These are phyloP conservation scores for Cenchrus americanus DNA, from an alignment of 176 grass and related monocot genomes.

Conservation along the genomic window DNA sequence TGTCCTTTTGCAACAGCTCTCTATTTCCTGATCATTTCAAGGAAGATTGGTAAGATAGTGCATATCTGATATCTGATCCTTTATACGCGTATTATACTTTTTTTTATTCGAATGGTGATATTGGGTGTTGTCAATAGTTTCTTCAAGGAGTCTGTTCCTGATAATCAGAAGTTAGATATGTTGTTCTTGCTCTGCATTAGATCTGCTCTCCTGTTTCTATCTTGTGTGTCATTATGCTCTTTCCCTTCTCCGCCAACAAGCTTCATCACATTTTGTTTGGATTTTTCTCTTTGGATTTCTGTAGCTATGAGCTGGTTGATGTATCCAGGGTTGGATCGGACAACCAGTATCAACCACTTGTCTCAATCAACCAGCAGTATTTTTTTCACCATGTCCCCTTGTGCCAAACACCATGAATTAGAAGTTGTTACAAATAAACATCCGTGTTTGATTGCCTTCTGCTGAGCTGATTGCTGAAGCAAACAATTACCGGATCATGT, in stretches of 20 bases:
- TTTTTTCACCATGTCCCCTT: constrained; percentile 5
- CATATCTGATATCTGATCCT: not conserved
- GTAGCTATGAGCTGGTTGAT: not conserved
- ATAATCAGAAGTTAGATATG: not conserved
- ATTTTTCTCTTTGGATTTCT: not conserved
- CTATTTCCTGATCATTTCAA: constrained; percentile 29
- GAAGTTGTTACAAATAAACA: not conserved
- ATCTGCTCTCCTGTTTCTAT: not conserved
- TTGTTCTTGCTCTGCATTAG: constrained; percentile 11
- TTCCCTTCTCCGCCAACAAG: constrained; percentile 1
- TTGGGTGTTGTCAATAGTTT: not conserved
- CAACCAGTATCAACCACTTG: not conserved
- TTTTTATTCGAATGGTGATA: not conserved
- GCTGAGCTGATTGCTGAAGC: not conserved
- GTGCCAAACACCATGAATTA: not conserved
- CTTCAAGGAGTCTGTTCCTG: not conserved
- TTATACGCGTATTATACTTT: not conserved
- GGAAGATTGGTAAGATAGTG: constrained; percentile 39
- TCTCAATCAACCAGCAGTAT: no score
- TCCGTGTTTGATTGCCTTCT: not conserved
- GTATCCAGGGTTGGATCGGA: not conserved
- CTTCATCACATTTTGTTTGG: not conserved
- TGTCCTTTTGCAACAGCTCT: constrained; percentile 3
- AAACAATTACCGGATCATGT: constrained; percentile 15
- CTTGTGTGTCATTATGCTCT: not conserved